Evolutionary conservation across 2,329 filamentous ascomycete species (phyloP), one percentile per base, ranked within the genome.

Genomic region (Ophiocordyceps australis): DNA sequence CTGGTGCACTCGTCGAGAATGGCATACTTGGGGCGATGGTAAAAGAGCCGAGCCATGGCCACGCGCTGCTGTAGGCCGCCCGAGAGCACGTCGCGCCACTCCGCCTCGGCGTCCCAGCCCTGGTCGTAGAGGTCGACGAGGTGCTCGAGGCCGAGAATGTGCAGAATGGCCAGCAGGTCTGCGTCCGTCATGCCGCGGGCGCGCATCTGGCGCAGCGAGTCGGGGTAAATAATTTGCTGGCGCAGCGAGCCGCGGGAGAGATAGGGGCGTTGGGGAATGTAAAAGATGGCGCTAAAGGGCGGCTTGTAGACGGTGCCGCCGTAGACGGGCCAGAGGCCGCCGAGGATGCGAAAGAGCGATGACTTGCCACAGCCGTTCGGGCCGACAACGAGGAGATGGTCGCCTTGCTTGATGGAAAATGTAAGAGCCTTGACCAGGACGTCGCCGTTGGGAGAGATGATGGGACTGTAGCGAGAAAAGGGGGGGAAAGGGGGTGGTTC

Each of bases 351-450:
- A 66, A 98, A 98, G 4, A 98, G 64, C 11, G 79, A 91, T 0
- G 82, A 93, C 51, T 98, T 98, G 22, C 89, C 89, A 49, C 89
- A 98, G 20, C 89, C 89, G 46, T 98, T 98, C 14, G 89, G 89
- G 1, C 89, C 89, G 22, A 95, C 80, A 22, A 98, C 89, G 20
- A 98, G 69, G 6, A 98, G 65, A 40, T 98, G 89, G 31, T 93
- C 82, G 28, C 83, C 82, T 2, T 77, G 75, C 29, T 73, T 68
- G 34, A 98, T 80, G 16, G 73, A 71, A 54, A 98, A 98, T 19
- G 80, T 89, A 5, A 98, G 63, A 13, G 76, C 74, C 32, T 70
- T 74, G 28, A 95, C 74, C 4, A 98, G 66, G 9, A 98, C 78
- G 41, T 95, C 89, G 25, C 89, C 89, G 43, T 94, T 95, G 5